Percentiles rank a stretch among this genome's conserved stretches.
phyloP scores from a whole-genome alignment of 768 basidiomycete species.

The Calvatia gigantea region DNA sequence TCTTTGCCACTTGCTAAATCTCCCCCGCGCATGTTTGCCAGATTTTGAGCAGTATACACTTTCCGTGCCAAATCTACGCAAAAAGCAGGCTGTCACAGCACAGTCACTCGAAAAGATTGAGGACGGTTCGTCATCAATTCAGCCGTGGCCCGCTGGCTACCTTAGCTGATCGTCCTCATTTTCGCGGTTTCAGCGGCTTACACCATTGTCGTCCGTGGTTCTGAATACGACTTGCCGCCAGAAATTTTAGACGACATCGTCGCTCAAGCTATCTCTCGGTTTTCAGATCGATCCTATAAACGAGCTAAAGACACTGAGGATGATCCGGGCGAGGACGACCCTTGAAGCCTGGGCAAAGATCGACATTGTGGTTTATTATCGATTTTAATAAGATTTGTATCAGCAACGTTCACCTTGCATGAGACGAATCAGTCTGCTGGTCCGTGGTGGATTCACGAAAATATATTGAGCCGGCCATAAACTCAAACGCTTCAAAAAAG shows the following conservation, averaged over 20 bases:
- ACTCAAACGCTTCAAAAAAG: no score
- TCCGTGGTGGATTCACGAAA: no score
- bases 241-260: conserved; percentile 72
- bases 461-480: no score
- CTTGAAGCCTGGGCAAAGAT: neutral
- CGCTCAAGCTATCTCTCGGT: conserved; percentile 39
- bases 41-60: conserved; percentile 81
- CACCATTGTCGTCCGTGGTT: conserved; percentile 66
- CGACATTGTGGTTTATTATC: no score
- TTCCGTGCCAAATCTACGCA: conserved; percentile 66
- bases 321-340: conserved; percentile 19
- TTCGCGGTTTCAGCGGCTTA: conserved; percentile 56
- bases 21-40: conserved; percentile 7
- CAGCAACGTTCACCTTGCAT: no score
- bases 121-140: conserved; percentile 59
- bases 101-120: conserved; percentile 96
- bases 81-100: conserved; percentile 84
- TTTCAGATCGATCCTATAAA: conserved; percentile 2
- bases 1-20: neutral
- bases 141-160: neutral
- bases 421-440: no score
- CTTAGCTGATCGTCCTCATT: conserved; percentile 8
- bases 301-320: conserved; percentile 13
- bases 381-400: no score
- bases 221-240: conserved; percentile 67